Evolutionary conservation across 192 early-diverging fungal genomes (phyloP).

Genomic region (Backusella liffmaniae): DNA sequence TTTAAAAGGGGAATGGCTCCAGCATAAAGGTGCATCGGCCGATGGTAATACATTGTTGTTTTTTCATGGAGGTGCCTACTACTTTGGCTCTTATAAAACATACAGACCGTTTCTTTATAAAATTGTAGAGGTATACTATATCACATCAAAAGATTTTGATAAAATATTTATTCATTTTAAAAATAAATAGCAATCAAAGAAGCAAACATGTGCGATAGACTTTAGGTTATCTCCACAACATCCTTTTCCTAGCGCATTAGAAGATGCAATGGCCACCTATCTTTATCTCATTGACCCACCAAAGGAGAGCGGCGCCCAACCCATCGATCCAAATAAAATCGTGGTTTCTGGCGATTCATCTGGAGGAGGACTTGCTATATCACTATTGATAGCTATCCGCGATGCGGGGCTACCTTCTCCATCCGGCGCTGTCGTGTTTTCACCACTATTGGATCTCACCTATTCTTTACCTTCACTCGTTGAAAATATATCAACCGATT

Average conservation of each 20-base stretch:
- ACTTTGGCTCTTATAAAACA: slow-evolving; percentile 32
- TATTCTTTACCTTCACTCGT: slow-evolving; percentile 45
- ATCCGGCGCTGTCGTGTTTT: slow-evolving; percentile 50
- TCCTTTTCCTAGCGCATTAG: slow-evolving; percentile 78
- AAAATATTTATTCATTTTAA: not conserved
- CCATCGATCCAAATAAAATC: slow-evolving; percentile 53
- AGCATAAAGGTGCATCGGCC: slow-evolving; percentile 5
- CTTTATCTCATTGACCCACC: slow-evolving; percentile 58
- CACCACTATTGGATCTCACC: slow-evolving; percentile 64
- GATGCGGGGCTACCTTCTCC: slow-evolving; percentile 56
- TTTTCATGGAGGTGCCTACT: slow-evolving; percentile 78
- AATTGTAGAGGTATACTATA: slow-evolving; percentile 42
- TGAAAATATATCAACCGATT: slow-evolving; percentile 33
- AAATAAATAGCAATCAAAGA: slow-evolving; percentile 17
- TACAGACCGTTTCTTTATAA: slow-evolving; percentile 42
- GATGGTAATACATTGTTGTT: slow-evolving; percentile 62
- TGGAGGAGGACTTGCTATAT: slow-evolving; percentile 59
- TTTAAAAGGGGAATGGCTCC: slow-evolving; percentile 45
- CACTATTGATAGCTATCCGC: slow-evolving; percentile 52
- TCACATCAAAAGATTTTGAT: not conserved
- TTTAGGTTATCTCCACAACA: slow-evolving; percentile 81
- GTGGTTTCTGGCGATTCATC: slow-evolving; percentile 68
- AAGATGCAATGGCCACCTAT: slow-evolving; percentile 80
- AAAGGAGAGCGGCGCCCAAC: slow-evolving; percentile 35
- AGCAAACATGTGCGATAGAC: slow-evolving; percentile 38